These are phyloP conservation scores for Suillus discolor DNA, from an alignment of 768 basidiomycete genomes.

Conservation along the genomic window DNA sequence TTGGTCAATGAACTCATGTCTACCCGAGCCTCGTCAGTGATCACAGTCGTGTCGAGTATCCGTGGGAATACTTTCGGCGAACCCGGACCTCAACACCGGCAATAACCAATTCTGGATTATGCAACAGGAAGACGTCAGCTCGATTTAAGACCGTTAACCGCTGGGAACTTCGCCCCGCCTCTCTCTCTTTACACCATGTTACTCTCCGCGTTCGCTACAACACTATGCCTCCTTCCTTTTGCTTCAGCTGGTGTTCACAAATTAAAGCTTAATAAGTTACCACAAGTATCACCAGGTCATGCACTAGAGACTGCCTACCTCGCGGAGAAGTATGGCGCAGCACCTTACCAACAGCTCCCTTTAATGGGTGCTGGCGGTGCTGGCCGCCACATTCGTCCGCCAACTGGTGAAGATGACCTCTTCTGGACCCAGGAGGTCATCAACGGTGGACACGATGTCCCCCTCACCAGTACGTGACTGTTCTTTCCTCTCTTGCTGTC, in stretches of 20 bases:
- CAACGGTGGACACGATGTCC: slow-evolving; percentile 83
- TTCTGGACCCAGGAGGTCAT: slow-evolving; percentile 79
- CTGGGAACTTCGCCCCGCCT: slow-evolving; percentile 14
- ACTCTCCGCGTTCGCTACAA: slow-evolving; percentile 41
- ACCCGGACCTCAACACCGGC: slow-evolving; percentile 9
- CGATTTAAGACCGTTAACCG: slow-evolving; percentile 27
- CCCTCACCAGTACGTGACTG: slow-evolving; percentile 77
- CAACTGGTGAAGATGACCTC: slow-evolving; percentile 56
- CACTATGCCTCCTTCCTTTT: slow-evolving; percentile 46
- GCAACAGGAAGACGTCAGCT: slow-evolving; percentile 12
- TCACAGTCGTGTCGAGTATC: slow-evolving; percentile 15
- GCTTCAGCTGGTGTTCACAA: slow-evolving; percentile 67
- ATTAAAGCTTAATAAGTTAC: slow-evolving; percentile 88
- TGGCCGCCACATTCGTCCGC: slow-evolving; percentile 61
- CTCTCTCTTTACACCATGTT: slow-evolving; percentile 41
- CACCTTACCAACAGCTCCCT: slow-evolving; percentile 53
- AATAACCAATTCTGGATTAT: slow-evolving; percentile 15
- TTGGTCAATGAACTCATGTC: slow-evolving; percentile 27
- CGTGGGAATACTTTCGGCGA: slow-evolving; percentile 32
- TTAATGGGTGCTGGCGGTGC: slow-evolving; percentile 74
- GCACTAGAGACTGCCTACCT: slow-evolving; percentile 80
- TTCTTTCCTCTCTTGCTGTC: slow-evolving; percentile 6
- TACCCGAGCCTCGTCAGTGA: neutral
- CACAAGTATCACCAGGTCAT: slow-evolving; percentile 61
- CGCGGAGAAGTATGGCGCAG: slow-evolving; percentile 86